Conservation (phyloP, 2,329 filamentous ascomycete genomes). For the Atkinsonella texensis region DNA sequence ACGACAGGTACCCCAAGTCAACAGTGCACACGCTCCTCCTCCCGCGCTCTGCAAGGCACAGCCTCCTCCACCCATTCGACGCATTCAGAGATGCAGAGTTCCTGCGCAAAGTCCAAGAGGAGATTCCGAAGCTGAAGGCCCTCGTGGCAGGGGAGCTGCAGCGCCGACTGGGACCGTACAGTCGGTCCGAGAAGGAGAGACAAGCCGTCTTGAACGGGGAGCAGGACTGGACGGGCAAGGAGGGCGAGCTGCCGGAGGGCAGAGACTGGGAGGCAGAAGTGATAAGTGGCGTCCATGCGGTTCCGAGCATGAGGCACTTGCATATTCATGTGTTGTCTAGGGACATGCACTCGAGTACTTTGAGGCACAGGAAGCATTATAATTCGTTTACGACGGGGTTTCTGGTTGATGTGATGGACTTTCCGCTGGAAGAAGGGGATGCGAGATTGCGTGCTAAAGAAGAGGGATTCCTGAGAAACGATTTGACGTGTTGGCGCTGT, state of each 20-base stretch:
- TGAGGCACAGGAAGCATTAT: constrained; percentile 82
- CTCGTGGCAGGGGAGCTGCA: constrained; percentile 67
- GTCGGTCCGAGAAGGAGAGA: constrained; percentile 49
- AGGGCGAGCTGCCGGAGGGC: constrained; percentile 46
- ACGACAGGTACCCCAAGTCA: constrained; percentile 78
- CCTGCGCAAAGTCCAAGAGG: constrained; percentile 47
- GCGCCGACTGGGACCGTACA: constrained; percentile 52
- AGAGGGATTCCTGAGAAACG: constrained; percentile 47
- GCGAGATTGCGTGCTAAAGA: constrained; percentile 43
- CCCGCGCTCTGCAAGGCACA: constrained; percentile 53
- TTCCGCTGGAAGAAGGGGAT: constrained; percentile 61
- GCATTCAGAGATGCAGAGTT: constrained; percentile 63
- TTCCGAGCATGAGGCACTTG: constrained; percentile 83
- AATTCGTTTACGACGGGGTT: constrained; percentile 84
- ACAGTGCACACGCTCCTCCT: constrained; percentile 80
- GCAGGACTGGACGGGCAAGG: constrained; percentile 12
- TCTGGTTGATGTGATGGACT: constrained; percentile 65
- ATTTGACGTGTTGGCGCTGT: constrained; percentile 80
- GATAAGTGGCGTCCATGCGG: constrained; percentile 68
- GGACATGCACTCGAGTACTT: constrained; percentile 59
- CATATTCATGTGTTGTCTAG: constrained; percentile 80
- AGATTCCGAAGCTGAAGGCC: constrained; percentile 46
- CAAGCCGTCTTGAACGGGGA: constrained; percentile 55
- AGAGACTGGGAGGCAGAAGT: constrained; percentile 71
- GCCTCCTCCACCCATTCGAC: constrained; percentile 59